phyloP scores from a whole-genome alignment of 108 stramenopile species.

The Pseudonitzschia pungens region DNA sequence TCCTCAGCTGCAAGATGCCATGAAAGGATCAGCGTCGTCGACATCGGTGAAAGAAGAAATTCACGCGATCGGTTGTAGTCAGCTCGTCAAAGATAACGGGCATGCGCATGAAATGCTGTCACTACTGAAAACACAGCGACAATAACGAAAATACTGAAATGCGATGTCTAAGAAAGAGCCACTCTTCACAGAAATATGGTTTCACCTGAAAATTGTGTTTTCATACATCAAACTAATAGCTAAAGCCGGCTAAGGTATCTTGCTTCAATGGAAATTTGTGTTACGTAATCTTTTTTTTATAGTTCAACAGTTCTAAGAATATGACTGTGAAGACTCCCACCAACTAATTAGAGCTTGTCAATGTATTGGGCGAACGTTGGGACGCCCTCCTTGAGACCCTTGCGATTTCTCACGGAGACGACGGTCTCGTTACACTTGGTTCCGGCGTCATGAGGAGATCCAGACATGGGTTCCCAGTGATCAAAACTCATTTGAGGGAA shows the following conservation, averaged over 20 bases:
- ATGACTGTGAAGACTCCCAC: background rate
- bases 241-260: too few relatives aligned
- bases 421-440: slow-evolving; percentile 91
- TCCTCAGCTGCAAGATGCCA: background rate
- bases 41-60: background rate
- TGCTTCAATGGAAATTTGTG: too few relatives aligned
- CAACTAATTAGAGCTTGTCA: slow-evolving; percentile 96
- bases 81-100: background rate
- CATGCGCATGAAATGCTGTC: background rate
- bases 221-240: too few relatives aligned
- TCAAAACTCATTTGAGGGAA: slow-evolving; percentile 99
- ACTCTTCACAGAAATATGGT: too few relatives aligned
- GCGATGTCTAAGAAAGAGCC: too few relatives aligned
- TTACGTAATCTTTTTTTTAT: background rate
- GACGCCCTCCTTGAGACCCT: slow-evolving; percentile 95
- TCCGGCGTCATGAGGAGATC: slow-evolving; percentile 85
- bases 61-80: background rate
- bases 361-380: slow-evolving; percentile 96
- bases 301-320: slow-evolving; percentile 2
- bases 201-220: too few relatives aligned
- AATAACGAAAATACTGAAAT: too few relatives aligned
- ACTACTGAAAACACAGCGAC: background rate
- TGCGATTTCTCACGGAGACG: slow-evolving; percentile 91
- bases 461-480: slow-evolving; percentile 98
- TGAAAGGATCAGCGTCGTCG: background rate